These are phyloP conservation scores for Coelastrella sp. DNA, from an alignment of 139 green algal genomes.

Conservation along the genomic window DNA sequence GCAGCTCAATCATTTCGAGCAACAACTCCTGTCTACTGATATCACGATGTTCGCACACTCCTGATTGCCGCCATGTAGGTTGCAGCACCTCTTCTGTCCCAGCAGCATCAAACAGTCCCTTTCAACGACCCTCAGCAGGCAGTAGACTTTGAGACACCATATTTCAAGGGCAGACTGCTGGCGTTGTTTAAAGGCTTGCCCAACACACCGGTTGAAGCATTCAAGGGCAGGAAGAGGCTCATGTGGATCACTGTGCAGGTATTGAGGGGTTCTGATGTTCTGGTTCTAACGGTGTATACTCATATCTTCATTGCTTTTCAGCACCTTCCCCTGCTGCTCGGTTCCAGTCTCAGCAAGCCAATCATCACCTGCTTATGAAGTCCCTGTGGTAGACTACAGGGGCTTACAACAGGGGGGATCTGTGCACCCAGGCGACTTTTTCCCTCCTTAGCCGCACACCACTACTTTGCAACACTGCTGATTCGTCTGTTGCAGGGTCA, in stretches of 20 bases:
- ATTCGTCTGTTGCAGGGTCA: slow-evolving; percentile 3
- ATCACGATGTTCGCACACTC: not conserved
- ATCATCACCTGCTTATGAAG: too few species aligned
- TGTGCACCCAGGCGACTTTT: too few species aligned
- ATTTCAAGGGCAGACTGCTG: slow-evolving; percentile 10
- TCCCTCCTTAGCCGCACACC: too few species aligned
- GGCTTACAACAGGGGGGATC: too few species aligned
- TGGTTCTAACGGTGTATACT: too few species aligned
- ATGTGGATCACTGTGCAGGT: slow-evolving; percentile 41
- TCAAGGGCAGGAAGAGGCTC: slow-evolving; percentile 13
- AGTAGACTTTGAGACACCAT: slow-evolving; percentile 1
- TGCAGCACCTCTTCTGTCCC: not conserved
- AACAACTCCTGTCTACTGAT: not conserved
- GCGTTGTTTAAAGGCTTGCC: not conserved
- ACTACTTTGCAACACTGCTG: too few species aligned
- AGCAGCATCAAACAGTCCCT: slow-evolving; percentile 22
- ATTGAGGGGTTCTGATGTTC: not conserved
- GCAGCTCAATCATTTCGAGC: not conserved
- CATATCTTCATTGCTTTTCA: too few species aligned
- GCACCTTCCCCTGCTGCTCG: too few species aligned
- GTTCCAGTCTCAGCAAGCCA: too few species aligned
- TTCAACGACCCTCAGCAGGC: slow-evolving; percentile 17
- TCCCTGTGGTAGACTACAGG: too few species aligned
- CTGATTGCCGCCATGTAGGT: not conserved
- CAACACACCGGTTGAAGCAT: slow-evolving; percentile 18